Conservation (phyloP, 1,284 basidiomycete genomes). For the Rhodotorula sp. region DNA sequence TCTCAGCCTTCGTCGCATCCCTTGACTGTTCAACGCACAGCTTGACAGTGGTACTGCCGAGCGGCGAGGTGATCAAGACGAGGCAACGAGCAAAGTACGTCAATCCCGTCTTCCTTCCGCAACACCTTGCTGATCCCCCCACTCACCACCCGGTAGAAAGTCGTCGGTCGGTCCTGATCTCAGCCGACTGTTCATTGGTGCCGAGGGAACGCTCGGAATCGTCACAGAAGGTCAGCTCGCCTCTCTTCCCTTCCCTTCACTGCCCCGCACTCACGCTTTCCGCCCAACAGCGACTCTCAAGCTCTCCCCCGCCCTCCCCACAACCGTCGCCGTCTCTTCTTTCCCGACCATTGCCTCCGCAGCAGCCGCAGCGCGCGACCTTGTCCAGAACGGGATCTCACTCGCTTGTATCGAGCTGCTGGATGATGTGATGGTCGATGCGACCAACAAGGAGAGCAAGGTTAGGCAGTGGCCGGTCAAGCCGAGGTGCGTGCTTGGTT, state of each 20-base stretch:
- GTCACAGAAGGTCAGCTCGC: slow-evolving; percentile 68
- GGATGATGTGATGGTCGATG: slow-evolving; percentile 57
- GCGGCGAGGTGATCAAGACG: slow-evolving; percentile 90
- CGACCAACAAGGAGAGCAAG: slow-evolving; percentile 62
- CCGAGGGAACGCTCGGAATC: slow-evolving; percentile 90
- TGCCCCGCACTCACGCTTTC: background rate
- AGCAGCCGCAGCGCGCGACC: slow-evolving; percentile 70
- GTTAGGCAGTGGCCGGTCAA: slow-evolving; percentile 59
- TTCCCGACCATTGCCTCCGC: slow-evolving; percentile 57
- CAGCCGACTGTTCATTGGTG: slow-evolving; percentile 89
- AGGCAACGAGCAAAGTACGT: slow-evolving; percentile 63
- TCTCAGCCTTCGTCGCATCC: background rate
- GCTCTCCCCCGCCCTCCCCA: slow-evolving; percentile 71
- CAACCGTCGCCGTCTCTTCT: slow-evolving; percentile 57
- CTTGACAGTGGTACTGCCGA: slow-evolving; percentile 83
- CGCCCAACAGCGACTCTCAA: slow-evolving; percentile 66
- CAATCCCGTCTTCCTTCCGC: too few species aligned
- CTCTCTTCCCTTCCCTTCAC: slow-evolving; percentile 43
- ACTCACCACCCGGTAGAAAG: slow-evolving; percentile 55
- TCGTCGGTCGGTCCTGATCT: slow-evolving; percentile 87
- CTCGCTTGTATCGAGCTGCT: slow-evolving; percentile 69
- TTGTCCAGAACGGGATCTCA: slow-evolving; percentile 52
- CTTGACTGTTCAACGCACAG: slow-evolving; percentile 5
- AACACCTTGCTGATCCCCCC: background rate
- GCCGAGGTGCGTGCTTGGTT: slow-evolving; percentile 52